Conservation (phyloP, 805 yeast species). For the Saturnispora besseyi region DNA sequence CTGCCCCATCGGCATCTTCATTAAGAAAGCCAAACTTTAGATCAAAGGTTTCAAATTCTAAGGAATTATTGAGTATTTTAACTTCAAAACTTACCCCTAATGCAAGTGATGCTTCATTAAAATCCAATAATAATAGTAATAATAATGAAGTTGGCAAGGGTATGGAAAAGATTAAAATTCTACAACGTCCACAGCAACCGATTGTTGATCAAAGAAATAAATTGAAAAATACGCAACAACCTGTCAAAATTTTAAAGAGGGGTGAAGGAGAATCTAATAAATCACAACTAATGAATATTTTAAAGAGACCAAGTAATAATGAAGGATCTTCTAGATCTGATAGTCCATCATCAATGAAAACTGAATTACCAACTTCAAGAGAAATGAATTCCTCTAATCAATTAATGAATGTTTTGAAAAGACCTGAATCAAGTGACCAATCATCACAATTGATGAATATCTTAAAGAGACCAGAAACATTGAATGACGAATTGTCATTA, state of each 20-base stretch:
- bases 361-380: conserved; percentile 3
- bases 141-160: not conserved
- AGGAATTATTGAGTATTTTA: conserved; percentile 25
- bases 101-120: not conserved
- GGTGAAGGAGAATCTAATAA: conserved; percentile 3
- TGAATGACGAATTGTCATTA: not conserved
- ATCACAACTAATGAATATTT: conserved; percentile 4
- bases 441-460: conserved; percentile 5
- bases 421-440: conserved; percentile 1
- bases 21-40: conserved; percentile 27
- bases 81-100: conserved; percentile 12
- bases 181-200: not conserved
- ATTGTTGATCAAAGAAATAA: not conserved
- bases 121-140: not conserved
- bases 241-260: conserved; percentile 9
- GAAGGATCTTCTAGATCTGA: not conserved
- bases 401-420: conserved; percentile 8
- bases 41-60: conserved; percentile 27
- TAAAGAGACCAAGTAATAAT: not conserved
- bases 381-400: conserved; percentile 4
- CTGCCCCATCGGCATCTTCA: conserved; percentile 27
- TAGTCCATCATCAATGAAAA: conserved; percentile 3
- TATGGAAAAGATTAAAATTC: not conserved
- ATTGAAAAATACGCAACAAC: not conserved
- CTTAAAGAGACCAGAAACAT: not conserved